Percentiles rank a stretch among this genome's conserved stretches.
Evolutionary conservation across 805 yeast species (phyloP).

Genomic region (Tetrapisispora namnaoensis): DNA sequence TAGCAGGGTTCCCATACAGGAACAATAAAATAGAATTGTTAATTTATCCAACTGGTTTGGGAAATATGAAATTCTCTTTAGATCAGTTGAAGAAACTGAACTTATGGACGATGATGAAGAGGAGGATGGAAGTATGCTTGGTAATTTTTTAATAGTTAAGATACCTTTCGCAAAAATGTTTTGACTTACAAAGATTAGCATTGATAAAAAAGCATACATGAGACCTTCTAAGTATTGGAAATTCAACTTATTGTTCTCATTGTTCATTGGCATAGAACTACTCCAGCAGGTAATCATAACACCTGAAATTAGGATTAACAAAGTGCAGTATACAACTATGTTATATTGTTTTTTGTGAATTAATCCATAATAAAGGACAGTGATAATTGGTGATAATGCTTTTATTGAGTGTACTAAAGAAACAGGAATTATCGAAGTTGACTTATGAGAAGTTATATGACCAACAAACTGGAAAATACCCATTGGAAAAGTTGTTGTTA

Average conservation of each 20-base stretch:
- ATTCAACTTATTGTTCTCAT: background rate
- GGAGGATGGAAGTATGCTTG: slow-evolving; percentile 18
- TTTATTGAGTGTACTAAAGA: slow-evolving; percentile 90
- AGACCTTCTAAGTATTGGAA: slow-evolving; percentile 23
- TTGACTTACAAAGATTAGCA: slow-evolving; percentile 61
- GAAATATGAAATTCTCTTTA: slow-evolving; percentile 16
- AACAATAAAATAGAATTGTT: slow-evolving; percentile 63
- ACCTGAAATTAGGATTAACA: slow-evolving; percentile 71
- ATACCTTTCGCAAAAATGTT: slow-evolving; percentile 72
- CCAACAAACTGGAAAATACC: slow-evolving; percentile 90
- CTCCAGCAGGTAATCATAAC: slow-evolving; percentile 72
- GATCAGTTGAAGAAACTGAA: slow-evolving; percentile 9
- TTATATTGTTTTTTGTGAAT: slow-evolving; percentile 51
- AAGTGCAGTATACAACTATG: slow-evolving; percentile 60
- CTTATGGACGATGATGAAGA: slow-evolving; percentile 15
- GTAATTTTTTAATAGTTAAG: slow-evolving; percentile 39
- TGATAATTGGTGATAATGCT: slow-evolving; percentile 81
- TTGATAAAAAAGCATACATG: slow-evolving; percentile 33
- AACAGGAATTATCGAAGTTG: slow-evolving; percentile 90
- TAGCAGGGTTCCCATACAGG: slow-evolving; percentile 53
- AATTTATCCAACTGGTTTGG: slow-evolving; percentile 49
- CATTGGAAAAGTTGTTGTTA: slow-evolving; percentile 79
- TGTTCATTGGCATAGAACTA: background rate
- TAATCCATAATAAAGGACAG: slow-evolving; percentile 68
- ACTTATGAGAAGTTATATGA: slow-evolving; percentile 82